Percentiles rank a stretch among this genome's conserved stretches.
Conservation (phyloP, 108 stramenopile species). For the Hondaea fermentalgiana region DNA sequence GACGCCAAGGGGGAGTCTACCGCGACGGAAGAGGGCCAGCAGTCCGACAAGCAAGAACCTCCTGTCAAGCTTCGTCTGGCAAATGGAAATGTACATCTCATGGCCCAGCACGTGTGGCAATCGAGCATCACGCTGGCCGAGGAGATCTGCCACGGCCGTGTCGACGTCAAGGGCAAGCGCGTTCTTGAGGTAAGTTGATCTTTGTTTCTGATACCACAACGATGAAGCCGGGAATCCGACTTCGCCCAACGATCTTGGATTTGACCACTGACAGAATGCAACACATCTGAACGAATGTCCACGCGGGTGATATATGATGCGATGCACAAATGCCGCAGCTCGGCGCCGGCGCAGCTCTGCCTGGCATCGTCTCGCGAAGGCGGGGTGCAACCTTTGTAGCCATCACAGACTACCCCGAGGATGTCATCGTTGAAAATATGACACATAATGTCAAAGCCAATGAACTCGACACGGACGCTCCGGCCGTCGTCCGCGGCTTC, state of each 20-base stretch:
- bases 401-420: conserved; percentile 5
- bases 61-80: not conserved
- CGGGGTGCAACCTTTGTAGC: not conserved
- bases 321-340: not conserved
- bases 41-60: not conserved
- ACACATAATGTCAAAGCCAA: not conserved
- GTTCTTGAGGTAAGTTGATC: not conserved
- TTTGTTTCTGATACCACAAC: no score
- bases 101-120: conserved; percentile 15
- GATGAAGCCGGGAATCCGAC: no score
- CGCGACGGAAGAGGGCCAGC: not conserved
- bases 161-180: not conserved
- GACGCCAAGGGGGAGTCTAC: not conserved
- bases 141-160: not conserved
- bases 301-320: no score
- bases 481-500: not conserved
- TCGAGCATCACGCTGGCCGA: not conserved
- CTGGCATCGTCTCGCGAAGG: not conserved
- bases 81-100: conserved; percentile 5
- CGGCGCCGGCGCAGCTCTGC: not conserved
- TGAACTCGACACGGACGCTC: not conserved
- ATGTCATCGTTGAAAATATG: conserved; percentile 7
- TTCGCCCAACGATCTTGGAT: no score
- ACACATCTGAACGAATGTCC: no score
- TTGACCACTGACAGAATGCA: no score